Evolutionary conservation across 116 monocot genomes (phyloP).

Genomic region (Iris pallida): DNA sequence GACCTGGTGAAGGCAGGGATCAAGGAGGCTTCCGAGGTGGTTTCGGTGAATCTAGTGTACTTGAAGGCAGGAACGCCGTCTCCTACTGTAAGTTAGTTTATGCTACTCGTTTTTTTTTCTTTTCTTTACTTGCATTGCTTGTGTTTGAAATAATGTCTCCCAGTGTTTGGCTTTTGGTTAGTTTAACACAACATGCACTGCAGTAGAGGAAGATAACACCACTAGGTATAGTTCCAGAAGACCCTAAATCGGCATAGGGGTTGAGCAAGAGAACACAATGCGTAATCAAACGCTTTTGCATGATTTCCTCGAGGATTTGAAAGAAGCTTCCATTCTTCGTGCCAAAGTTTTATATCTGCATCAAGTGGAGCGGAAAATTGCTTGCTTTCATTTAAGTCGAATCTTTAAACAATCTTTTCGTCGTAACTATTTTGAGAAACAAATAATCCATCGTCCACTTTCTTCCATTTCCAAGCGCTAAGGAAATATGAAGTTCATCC

Average conservation of each 20-base stretch:
- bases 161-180: too few relatives aligned
- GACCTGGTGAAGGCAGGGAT: slow-evolving; percentile 61
- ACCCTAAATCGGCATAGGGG: too few relatives aligned
- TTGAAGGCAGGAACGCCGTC: slow-evolving; percentile 68
- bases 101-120: background rate
- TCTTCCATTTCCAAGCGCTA: background rate
- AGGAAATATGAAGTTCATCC: background rate
- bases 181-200: too few relatives aligned
- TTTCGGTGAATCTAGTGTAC: slow-evolving; percentile 72
- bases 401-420: background rate
- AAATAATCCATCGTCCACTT: background rate
- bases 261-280: too few relatives aligned
- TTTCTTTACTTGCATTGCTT: background rate
- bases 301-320: background rate
- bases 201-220: too few relatives aligned
- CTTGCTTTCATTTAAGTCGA: background rate
- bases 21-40: slow-evolving; percentile 55
- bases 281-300: too few relatives aligned
- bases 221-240: too few relatives aligned
- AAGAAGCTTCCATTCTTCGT: background rate
- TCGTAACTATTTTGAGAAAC: background rate
- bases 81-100: slow-evolving; percentile 38
- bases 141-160: background rate
- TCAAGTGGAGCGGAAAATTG: background rate
- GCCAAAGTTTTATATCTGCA: background rate